phyloP scores from a whole-genome alignment of 495 filamentous ascomycete species.

The Annulohypoxylon stygium region DNA sequence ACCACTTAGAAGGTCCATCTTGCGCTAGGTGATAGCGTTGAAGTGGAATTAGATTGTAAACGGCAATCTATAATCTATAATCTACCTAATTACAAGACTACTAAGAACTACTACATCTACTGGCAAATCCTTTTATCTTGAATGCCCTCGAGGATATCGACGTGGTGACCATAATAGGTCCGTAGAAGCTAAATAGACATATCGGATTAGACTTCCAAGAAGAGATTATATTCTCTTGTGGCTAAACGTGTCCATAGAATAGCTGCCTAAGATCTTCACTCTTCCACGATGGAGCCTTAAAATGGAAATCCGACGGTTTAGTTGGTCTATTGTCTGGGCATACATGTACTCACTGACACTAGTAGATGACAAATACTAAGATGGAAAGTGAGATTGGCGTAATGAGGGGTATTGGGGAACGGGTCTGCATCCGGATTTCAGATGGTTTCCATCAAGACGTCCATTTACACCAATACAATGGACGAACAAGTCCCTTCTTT shows the following conservation, averaged over 20 bases:
- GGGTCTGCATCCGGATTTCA: background rate
- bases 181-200: background rate
- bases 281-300: background rate
- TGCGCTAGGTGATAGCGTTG: background rate
- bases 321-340: background rate
- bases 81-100: background rate
- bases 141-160: background rate
- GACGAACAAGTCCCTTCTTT: background rate
- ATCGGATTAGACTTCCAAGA: slow-evolving; percentile 1
- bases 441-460: background rate
- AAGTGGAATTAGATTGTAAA: background rate
- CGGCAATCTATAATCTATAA: background rate
- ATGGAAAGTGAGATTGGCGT: background rate
- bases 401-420: background rate
- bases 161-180: background rate
- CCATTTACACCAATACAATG: background rate
- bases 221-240: background rate
- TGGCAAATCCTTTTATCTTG: slow-evolving; percentile 2
- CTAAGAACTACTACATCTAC: background rate
- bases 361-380: background rate
- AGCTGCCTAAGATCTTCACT: background rate
- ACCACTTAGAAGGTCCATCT: background rate
- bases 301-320: background rate
- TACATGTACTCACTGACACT: background rate
- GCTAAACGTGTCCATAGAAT: background rate